phyloP scores from a whole-genome alignment of 2,329 filamentous ascomycete species.

The Parasarocladium wereldwijsianum region DNA sequence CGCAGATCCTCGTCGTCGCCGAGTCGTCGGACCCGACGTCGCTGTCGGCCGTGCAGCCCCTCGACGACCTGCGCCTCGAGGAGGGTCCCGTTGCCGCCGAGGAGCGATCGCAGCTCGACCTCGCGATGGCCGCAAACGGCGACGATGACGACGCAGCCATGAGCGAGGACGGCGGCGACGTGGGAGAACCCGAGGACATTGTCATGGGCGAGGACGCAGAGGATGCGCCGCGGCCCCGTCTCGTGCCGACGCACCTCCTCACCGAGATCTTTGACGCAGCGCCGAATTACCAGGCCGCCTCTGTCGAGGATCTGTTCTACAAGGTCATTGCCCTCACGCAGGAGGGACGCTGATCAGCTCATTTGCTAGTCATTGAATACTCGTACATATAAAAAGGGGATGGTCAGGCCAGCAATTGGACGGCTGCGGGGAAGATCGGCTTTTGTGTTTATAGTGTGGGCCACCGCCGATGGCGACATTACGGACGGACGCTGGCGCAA shows the following conservation, averaged over 20 bases:
- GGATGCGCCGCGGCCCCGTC: conserved; percentile 29
- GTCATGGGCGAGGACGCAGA: conserved; percentile 30
- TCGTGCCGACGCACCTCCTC: conserved; percentile 54
- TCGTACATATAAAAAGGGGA: too few species aligned
- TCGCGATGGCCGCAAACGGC: conserved; percentile 2
- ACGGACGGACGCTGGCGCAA: background rate
- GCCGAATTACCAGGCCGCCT: conserved; percentile 53
- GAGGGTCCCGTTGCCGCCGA: conserved; percentile 19
- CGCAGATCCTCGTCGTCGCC: conserved; percentile 51
- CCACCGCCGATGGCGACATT: conserved; percentile 4
- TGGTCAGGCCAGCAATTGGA: too few species aligned
- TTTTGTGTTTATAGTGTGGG: conserved; percentile 3
- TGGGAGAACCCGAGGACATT: conserved; percentile 29
- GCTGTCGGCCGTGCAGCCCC: conserved; percentile 36
- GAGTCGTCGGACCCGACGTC: conserved; percentile 42
- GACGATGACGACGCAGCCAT: conserved; percentile 27
- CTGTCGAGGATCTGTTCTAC: conserved; percentile 63
- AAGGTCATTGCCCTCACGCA: conserved; percentile 38
- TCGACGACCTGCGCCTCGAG: conserved; percentile 34
- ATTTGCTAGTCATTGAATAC: too few species aligned
- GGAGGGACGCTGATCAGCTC: too few species aligned
- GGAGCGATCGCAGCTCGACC: conserved; percentile 9
- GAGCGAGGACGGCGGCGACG: conserved; percentile 25
- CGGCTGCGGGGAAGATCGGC: conserved; percentile 16
- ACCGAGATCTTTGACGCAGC: conserved; percentile 56